Conservation (phyloP, 2,329 filamentous ascomycete species). For the Epichloe gansuensis region DNA sequence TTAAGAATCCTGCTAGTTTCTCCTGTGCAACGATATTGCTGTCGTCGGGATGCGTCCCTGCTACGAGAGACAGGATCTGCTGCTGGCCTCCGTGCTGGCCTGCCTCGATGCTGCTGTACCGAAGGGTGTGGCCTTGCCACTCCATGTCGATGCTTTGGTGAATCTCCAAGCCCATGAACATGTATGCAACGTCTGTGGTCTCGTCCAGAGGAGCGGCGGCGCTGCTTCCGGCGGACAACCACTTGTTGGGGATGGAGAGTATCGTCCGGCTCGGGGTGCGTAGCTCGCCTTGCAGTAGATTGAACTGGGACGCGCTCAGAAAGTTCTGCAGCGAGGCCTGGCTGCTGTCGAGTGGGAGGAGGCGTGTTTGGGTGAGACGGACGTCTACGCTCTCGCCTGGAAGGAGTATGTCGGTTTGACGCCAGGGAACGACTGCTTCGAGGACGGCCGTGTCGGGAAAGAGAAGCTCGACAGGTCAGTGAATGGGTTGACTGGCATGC, state of each 20-base stretch:
- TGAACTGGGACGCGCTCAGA: constrained; percentile 31
- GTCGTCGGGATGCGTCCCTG: constrained; percentile 1
- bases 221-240: constrained; percentile 4
- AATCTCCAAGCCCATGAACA: constrained; percentile 41
- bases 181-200: constrained; percentile 17
- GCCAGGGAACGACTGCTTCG: constrained; percentile 17
- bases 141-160: constrained; percentile 32
- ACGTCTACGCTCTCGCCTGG: constrained; percentile 36
- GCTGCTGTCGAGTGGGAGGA: constrained; percentile 27
- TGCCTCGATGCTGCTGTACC: constrained; percentile 40
- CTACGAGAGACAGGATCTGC: constrained; percentile 34
- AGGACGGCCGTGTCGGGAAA: constrained; percentile 19
- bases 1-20: constrained; percentile 12
- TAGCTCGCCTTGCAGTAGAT: constrained; percentile 29
- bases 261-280: constrained; percentile 23
- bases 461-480: constrained; percentile 16
- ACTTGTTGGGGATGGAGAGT: constrained; percentile 20
- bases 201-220: background rate
- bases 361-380: constrained; percentile 26
- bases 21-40: background rate
- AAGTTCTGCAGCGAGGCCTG: constrained; percentile 30
- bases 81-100: constrained; percentile 38
- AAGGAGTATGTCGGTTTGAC: constrained; percentile 31
- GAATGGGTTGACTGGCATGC: constrained; percentile 18
- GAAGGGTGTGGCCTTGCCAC: constrained; percentile 32